Conservation (phyloP, 805 yeast species). For the Candida fluviatilis region DNA sequence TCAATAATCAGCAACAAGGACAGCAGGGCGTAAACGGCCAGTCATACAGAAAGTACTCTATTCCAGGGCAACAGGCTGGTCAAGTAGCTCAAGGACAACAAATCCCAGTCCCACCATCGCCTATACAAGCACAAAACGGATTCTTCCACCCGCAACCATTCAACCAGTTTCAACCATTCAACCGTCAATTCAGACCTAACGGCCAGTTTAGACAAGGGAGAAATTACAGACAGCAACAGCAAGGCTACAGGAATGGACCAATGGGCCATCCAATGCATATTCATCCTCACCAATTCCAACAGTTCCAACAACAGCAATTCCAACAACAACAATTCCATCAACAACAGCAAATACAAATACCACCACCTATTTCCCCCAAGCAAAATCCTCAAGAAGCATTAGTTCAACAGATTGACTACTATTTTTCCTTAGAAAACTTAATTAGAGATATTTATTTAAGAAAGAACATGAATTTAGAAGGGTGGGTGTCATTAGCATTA, state of each 20-base stretch:
- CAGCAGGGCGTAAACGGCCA: conserved; percentile 7
- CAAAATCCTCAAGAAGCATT: conserved; percentile 44
- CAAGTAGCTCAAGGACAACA: conserved; percentile 9
- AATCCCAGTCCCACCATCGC: conserved; percentile 6
- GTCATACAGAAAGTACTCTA: not conserved
- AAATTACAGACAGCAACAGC: conserved; percentile 18
- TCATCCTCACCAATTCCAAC: conserved; percentile 5
- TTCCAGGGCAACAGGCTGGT: conserved; percentile 10
- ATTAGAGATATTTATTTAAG: conserved; percentile 80
- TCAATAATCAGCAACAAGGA: conserved; percentile 15
- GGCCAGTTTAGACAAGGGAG: conserved; percentile 14
- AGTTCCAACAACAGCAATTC: conserved; percentile 7
- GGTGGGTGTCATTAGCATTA: conserved; percentile 61
- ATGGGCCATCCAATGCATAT: conserved; percentile 6
- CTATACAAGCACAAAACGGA: conserved; percentile 18
- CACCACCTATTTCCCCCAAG: conserved; percentile 45
- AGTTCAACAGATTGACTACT: conserved; percentile 75
- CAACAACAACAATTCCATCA: conserved; percentile 14
- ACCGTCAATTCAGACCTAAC: conserved; percentile 22
- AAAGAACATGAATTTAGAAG: conserved; percentile 72
- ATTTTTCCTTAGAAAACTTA: conserved; percentile 83
- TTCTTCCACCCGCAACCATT: conserved; percentile 32
- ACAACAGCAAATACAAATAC: conserved; percentile 23
- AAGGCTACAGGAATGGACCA: conserved; percentile 15
- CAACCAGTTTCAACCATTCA: conserved; percentile 13